Base-by-base conservation (phyloP, 106 monocot genomes). In the Acorus calamus region DNA sequence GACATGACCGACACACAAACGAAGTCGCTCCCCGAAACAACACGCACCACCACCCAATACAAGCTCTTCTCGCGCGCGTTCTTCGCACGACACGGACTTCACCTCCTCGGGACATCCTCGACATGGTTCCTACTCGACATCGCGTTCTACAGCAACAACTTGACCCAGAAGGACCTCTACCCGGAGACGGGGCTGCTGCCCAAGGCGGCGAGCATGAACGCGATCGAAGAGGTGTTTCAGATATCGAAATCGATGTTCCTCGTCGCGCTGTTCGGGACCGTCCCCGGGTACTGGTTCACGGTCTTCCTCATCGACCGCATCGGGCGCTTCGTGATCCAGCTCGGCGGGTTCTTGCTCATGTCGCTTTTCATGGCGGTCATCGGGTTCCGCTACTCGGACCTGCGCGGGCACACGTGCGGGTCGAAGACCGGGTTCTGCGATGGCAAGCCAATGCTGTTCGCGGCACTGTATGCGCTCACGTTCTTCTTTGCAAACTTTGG, bases 401-500 rank as follows among this genome's bases (percentile, higher is more conserved):
- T 81, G 4, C 81, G 75, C 42, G 13, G 78, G 0, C 13, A 7
- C 7, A 68, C 67, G 54, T 71, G 71, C 67, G 68, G 3, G 68
- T 59, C 12, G 11, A 67, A 50, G 53, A 76, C 14, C 28, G 28
- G 28, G 28, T 28, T 28, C 28, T 28, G 28, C 28, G 28, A 28
- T 1, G 28, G 28, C 0, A 28, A 28, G 48, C 50, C 52, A 62
- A 68, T 43, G 14, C 0, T 0, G 47, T 74, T 56, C 53, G 5
- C 67, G 3, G 55, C 68, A 4, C 49, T 75, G 4, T 75, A 68
- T 28, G 62, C 28, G 3, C 14, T 68, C 46, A 76, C 75, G 57
- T 80, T 75, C 75, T 75, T 75, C 71, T 75, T 75, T 62, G 66
- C 80, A 4, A 81, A 85, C 48, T 78, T 85, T 50, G 85, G 81